Base-by-base conservation (phyloP, 352 stramenopile species). In the Aphanomyces invadans region DNA sequence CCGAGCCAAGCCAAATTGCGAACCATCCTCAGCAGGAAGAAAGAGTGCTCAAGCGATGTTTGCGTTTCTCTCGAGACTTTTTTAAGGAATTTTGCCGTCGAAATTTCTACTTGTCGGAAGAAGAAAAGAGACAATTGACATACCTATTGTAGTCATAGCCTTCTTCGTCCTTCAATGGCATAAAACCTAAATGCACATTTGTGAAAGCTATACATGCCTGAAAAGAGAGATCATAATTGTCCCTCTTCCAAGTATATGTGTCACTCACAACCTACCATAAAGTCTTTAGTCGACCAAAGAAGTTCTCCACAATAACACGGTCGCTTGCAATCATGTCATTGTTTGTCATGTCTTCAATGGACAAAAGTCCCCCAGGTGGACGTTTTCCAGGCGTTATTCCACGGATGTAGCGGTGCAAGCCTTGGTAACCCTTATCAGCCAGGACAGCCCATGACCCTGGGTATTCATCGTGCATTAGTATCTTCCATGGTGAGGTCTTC, bases 351-450 rank as follows among this genome's bases (percentile, higher is more conserved):
- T 54, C 46, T 7, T 5, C 25, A 11, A 11, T 9, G 19, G n/a
- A 29, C n/a, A 54, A 29, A 23, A 54, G 25, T 7, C 19, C 46
- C 5, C 25, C 25, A 11, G 46, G 7, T 29, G 46, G 46, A 21
- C 46, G 46, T 19, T 54, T 54, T n/a, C 5, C 19, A 9, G 51
- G 51, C 11, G 51, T 59, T 11, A 67, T 67, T 26, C 33, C 65
- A 38, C 65, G 39, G 3, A 62, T 15, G 2, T 28, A 15, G 23
- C 21, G n/a, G 5, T 36, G 4, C 10, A 68, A 42, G 12, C 57
- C 49, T 54, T 61, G 19, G 26, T 71, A 68, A 15, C 56, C 66
- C 32, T 71, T 71, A 49, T 71, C 65, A 17, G 55, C 46, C 3
- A 71, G 42, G 9, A 68, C 38, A 9, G 33, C 57, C 66, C 66